Base-by-base conservation (phyloP, 352 stramenopile species). In the Globisporangium spiculum region DNA sequence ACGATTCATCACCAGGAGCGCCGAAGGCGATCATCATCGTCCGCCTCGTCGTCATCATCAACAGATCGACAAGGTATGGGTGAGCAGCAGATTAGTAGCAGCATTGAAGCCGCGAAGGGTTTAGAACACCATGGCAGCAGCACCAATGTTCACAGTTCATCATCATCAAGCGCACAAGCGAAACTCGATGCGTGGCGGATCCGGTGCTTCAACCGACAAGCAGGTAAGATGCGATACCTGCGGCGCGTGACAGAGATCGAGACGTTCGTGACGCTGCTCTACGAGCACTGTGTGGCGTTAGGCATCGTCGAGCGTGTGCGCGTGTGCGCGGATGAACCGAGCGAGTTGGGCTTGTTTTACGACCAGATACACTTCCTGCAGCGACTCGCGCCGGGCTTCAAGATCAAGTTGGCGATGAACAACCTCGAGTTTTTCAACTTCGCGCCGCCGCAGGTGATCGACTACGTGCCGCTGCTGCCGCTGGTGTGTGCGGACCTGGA, bases 371-470 rank as follows among this genome's bases (percentile, higher is more conserved):
- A 74, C 50, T 93, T 90, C 34, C 67, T 93, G 50, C 69, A 86
- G 62, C 83, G 78, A 6, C 65, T 89, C 22, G 86, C 86, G 14
- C 86, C 86, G 0, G 76, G 76, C 34, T 91, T 93, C 73, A 73
- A 79, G 34, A 74, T 92, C 67, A 93, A 93, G 74, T 60, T 93
- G 20, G 86, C 86, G 5, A 77, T 93, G 30, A 92, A 93, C 54
- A 80, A 90, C 56, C 71, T 89, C 9, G 86, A 89, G 48, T 93
- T 93, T 52, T 76, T 93, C 46, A 72, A 74, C 48, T 88, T 85
- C 36, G 72, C 83, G 30, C 84, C 84, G 27, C 74, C 79, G 30
- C 80, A 92, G 66, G 81, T 93, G 30, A 77, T 90, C 9, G 86
- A 92, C 67, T 84, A 86, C 44, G 86, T 93, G 56, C 86, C 86